Evolutionary conservation across 306 rosid genomes (phyloP).

Genomic region (Cucurbita ficifolia): DNA sequence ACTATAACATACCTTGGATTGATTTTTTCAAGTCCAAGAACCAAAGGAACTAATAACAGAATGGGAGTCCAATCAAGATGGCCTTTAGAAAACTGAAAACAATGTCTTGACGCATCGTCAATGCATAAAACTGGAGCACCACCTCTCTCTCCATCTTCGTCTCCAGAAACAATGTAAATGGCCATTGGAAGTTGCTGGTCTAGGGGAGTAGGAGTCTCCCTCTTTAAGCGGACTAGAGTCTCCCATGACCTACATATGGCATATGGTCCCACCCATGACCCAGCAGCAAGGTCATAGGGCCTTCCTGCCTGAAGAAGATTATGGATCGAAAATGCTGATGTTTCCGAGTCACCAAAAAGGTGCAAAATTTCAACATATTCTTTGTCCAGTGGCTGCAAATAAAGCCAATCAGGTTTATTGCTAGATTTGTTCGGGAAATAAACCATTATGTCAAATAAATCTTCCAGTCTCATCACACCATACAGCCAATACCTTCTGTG

Average conservation of each 20-base stretch:
- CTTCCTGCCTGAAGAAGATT: slow-evolving; percentile 82
- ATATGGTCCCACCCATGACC: slow-evolving; percentile 99
- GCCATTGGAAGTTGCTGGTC: slow-evolving; percentile 76
- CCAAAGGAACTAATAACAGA: slow-evolving; percentile 90
- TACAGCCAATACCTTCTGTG: slow-evolving; percentile 38
- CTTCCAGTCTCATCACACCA: neutral
- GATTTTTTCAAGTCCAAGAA: slow-evolving; percentile 93
- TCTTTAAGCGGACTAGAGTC: slow-evolving; percentile 44
- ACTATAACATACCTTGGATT: slow-evolving; percentile 58
- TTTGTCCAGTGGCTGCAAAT: slow-evolving; percentile 50
- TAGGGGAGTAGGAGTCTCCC: slow-evolving; percentile 32
- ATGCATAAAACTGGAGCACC: slow-evolving; percentile 92
- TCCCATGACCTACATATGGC: slow-evolving; percentile 98
- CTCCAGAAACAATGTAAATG: slow-evolving; percentile 87
- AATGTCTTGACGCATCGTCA: slow-evolving; percentile 63
- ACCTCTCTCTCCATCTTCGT: slow-evolving; percentile 96
- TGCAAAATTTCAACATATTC: slow-evolving; percentile 53
- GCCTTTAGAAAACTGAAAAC: slow-evolving; percentile 51
- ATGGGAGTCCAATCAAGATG: slow-evolving; percentile 63
- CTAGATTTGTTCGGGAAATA: neutral
- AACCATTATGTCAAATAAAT: neutral
- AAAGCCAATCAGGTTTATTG: neutral
- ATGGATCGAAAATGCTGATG: slow-evolving; percentile 63
- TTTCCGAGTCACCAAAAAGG: slow-evolving; percentile 73
- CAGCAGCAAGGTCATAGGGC: slow-evolving; percentile 75